phyloP scores from a whole-genome alignment of 805 yeast genomes.

The Starmerella sp. region DNA sequence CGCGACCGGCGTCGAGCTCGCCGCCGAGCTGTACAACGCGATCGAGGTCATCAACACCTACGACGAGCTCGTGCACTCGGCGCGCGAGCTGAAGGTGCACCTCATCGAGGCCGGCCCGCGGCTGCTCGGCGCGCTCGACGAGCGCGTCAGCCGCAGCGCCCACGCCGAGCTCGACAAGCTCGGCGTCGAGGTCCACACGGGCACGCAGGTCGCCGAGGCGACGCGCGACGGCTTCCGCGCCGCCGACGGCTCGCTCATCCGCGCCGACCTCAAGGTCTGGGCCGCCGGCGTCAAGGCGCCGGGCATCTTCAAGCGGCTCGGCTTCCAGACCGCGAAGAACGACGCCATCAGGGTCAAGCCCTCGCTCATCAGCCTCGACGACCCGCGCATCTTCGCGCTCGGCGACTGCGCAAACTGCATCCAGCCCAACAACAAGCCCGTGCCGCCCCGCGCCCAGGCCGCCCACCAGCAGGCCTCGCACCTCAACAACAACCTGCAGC shows the following conservation, averaged over 20 bases:
- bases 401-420: slow-evolving; percentile 5
- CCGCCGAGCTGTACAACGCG: slow-evolving; percentile 2
- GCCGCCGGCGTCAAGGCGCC: slow-evolving; percentile 4
- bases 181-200: slow-evolving; percentile 1
- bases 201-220: not conserved
- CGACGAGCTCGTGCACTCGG: not conserved
- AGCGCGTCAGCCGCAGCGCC: not conserved
- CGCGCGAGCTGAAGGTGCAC: not conserved
- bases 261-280: slow-evolving; percentile 1
- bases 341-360: slow-evolving; percentile 1
- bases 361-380: not conserved
- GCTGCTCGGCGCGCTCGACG: not conserved
- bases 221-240: not conserved
- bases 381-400: not conserved
- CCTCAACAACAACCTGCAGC: not conserved
- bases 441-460: slow-evolving; percentile 2
- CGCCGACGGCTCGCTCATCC: not conserved
- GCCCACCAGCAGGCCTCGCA: slow-evolving; percentile 1
- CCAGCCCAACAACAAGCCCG: not conserved
- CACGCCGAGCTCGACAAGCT: not conserved
- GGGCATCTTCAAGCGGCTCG: slow-evolving; percentile 1
- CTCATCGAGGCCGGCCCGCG: slow-evolving; percentile 2
- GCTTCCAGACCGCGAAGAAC: not conserved
- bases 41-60: slow-evolving; percentile 3
- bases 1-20: slow-evolving; percentile 1